These are phyloP conservation scores for Xeromyces bisporus DNA, from an alignment of 495 filamentous ascomycete genomes.

Conservation along the genomic window DNA sequence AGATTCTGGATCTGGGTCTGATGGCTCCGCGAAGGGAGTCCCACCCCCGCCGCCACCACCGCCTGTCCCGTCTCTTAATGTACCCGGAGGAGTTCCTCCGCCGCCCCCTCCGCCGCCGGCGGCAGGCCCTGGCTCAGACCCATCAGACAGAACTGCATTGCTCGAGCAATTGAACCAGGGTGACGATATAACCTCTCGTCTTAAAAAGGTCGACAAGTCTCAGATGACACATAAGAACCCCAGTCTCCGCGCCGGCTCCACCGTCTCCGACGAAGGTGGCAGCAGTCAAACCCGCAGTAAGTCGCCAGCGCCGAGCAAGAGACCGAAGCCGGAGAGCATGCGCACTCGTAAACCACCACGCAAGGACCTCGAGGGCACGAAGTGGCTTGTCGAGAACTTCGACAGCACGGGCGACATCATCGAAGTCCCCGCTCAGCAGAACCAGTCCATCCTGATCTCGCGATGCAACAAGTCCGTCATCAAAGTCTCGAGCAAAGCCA, in stretches of 20 bases:
- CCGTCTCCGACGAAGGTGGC: constrained; percentile 38
- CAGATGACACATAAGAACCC: constrained; percentile 99
- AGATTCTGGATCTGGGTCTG: constrained; percentile 23
- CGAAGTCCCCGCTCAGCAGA: constrained; percentile 59
- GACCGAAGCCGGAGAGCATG: constrained; percentile 91
- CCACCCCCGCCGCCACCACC: constrained; percentile 44
- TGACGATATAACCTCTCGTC: constrained; percentile 62
- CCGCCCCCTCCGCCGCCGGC: constrained; percentile 49
- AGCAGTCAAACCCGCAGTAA: constrained; percentile 40
- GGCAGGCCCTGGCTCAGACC: constrained; percentile 17
- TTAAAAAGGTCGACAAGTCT: constrained; percentile 84
- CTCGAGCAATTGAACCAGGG: constrained; percentile 86
- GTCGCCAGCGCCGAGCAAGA: constrained; percentile 71
- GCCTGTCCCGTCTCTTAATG: constrained; percentile 37
- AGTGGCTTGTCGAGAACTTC: constrained; percentile 93
- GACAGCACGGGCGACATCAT: constrained; percentile 58
- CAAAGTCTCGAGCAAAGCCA: constrained; percentile 78
- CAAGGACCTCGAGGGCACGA: constrained; percentile 86
- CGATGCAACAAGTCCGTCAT: constrained; percentile 83
- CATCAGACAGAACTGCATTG: constrained; percentile 56
- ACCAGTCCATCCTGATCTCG: constrained; percentile 82
- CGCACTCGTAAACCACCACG: constrained; percentile 80
- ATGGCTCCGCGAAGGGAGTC: constrained; percentile 14
- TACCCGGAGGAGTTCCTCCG: constrained; percentile 54
- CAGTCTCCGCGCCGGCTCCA: constrained; percentile 55